A percentile compares a stretch with the other conserved stretches of the same genome.
Conservation (phyloP, 164 flowering plant species). For the Magnolia sinica region DNA sequence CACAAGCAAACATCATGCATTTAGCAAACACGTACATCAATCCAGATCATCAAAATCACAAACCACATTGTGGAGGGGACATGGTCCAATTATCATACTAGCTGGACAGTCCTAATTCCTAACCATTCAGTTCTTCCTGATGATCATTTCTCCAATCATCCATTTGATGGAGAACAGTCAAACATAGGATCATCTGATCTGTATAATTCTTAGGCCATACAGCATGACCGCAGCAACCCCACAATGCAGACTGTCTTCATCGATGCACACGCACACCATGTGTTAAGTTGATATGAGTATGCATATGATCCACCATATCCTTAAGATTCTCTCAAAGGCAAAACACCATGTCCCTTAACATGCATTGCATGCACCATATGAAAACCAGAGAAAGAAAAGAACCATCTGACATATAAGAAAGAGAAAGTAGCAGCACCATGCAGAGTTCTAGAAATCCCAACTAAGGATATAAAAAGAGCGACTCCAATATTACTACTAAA, state of each 20-base stretch:
- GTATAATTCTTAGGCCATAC: too few species aligned
- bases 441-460: constrained; percentile 12
- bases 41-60: background rate
- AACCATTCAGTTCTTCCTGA: background rate
- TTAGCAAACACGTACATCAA: background rate
- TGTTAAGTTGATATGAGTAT: background rate
- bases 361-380: constrained; percentile 5
- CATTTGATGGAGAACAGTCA: background rate
- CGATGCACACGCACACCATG: background rate
- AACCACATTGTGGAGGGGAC: background rate
- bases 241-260: background rate
- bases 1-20: background rate
- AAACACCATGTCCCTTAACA: background rate
- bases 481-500: background rate
- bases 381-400: background rate
- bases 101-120: background rate
- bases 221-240: background rate
- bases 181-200: background rate
- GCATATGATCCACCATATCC: background rate
- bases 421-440: constrained; percentile 15
- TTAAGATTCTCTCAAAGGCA: background rate
- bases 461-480: constrained; percentile 1
- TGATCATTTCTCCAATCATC: background rate
- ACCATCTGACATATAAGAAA: background rate
- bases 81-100: background rate